Evolutionary conservation across 75 land plant genomes (phyloP), one percentile per base, ranked within the genome.

Genomic region (Picea sitchensis): DNA sequence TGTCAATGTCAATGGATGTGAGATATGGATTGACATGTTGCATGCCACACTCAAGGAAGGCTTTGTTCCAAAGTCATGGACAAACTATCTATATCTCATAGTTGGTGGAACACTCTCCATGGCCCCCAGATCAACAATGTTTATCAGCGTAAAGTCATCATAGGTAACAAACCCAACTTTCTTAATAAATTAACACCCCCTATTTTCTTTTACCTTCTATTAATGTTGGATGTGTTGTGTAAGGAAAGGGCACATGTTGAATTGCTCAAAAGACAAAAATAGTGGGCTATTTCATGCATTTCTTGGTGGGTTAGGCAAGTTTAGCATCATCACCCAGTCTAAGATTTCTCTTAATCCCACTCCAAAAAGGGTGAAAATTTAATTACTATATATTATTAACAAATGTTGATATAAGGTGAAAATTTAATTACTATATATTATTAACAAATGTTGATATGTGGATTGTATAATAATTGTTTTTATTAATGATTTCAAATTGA

Each of bases 21-120:
- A 84, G 80, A 78, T 94, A 80, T 94, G 96, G 96, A 83, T 86
- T 32, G 96, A 94, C 17, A 88, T 94, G n/a, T 79, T 94, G 61
- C 72, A 58, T 59, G 78, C 78, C 30, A 83, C 86, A 60, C 80
- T 92, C 21, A 58, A 58, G 17, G 76, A 44, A 30, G 86, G 89
- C 9, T 47, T 91, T 41, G 79, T 89, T 32, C 94, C 94, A 73
- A 67, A 77, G 76, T 80, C 83, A 17, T 90, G 85, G 90, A 81
- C 85, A 1, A 85, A 90, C 38, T 88, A 87, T 73, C 80, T 85
- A 15, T 47, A 73, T 5, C 85, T 90, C 13, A 82, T 83, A 23
- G 85, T 88, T n/a, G 90, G 90, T 1, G 90, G 90, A 7, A 88
- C 87, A 14, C 90, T 90, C 20, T 81, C 85, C 60, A 76, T 47